Base-by-base conservation (phyloP, 2,329 filamentous ascomycete genomes). In the Leptosphaerulina australis region DNA sequence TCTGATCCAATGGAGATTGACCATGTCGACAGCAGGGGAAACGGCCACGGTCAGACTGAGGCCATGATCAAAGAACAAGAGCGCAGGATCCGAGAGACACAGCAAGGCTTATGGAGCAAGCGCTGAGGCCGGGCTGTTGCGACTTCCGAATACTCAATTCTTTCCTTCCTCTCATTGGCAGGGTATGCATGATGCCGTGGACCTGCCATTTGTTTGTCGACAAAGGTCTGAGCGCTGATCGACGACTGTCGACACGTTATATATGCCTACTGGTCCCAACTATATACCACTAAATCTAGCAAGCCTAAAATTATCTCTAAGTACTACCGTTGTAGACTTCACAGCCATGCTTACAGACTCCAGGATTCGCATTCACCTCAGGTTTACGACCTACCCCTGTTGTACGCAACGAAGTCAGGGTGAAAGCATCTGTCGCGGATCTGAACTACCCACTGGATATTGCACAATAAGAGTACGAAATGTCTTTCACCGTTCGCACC, bases 41-140 rank as follows among this genome's bases (percentile, higher is more conserved):
- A 86, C 62, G 83, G 79, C 1, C 77, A 80, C 21, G 83, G 83
- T 1, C 83, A 86, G 71, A 85, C 82, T 4, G 81, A 84, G 58
- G 79, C 81, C 60, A 83, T 85, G 76, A 86, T 86, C 47, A 71
- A 74, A 31, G 80, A 81, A 58, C 83, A 86, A 70, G 80, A 85
- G 67, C 75, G 81, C 31, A 77, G 77, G 63, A 83, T 86, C 31
- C 77, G 82, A 61, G 81, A 84, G 64, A 82, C 80, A 49, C 79
- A 81, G 50, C 76, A 79, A 56, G 83, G 82, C 2, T 62, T 86
- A 58, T 86, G 83, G 83, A 62, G 62, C 22, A 69, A 68, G 59
- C 58, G 67, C 50, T 70, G 43, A 53, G 33, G 10, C 12, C n/a
- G 5, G 12, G n/a, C 10, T 8, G 14, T 15, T 9, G n/a, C 17